Evolutionary conservation across 2,329 filamentous ascomycete species (phyloP).

Genomic region (Ambrosiella xylebori): DNA sequence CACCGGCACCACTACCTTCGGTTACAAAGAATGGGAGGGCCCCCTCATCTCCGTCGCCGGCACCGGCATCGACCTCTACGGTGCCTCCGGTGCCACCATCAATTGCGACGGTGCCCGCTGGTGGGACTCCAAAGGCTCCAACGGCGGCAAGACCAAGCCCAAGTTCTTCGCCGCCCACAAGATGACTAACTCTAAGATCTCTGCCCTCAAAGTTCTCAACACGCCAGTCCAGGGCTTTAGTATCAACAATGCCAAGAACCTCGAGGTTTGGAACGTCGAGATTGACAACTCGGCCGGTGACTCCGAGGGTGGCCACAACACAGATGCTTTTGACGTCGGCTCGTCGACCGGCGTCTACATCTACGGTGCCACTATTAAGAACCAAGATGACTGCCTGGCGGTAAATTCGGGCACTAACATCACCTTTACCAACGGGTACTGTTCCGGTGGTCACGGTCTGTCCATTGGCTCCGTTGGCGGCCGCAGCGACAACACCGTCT

Average conservation of each 20-base stretch:
- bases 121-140: conserved; percentile 45
- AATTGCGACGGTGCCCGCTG: conserved; percentile 38
- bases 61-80: conserved; percentile 34
- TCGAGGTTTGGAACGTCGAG: conserved; percentile 21
- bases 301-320: conserved; percentile 29
- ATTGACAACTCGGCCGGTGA: conserved; percentile 25
- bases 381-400: conserved; percentile 45
- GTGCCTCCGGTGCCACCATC: conserved; percentile 31
- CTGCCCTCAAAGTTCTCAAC: conserved; percentile 24
- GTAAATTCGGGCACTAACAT: conserved; percentile 36
- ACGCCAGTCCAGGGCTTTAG: conserved; percentile 26
- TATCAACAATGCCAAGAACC: conserved; percentile 22
- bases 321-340: conserved; percentile 41
- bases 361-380: conserved; percentile 34
- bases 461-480: conserved; percentile 29
- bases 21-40: conserved; percentile 46
- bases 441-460: conserved; percentile 28
- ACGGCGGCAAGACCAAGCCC: conserved; percentile 45
- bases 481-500: conserved; percentile 34
- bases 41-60: conserved; percentile 46
- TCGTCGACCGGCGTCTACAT: conserved; percentile 32
- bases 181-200: conserved; percentile 22
- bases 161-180: conserved; percentile 37
- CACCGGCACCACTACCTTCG: conserved; percentile 48
- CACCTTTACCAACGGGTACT: conserved; percentile 27